Base-by-base conservation (phyloP, 495 filamentous ascomycete genomes). In the Tetracladium setigerum region DNA sequence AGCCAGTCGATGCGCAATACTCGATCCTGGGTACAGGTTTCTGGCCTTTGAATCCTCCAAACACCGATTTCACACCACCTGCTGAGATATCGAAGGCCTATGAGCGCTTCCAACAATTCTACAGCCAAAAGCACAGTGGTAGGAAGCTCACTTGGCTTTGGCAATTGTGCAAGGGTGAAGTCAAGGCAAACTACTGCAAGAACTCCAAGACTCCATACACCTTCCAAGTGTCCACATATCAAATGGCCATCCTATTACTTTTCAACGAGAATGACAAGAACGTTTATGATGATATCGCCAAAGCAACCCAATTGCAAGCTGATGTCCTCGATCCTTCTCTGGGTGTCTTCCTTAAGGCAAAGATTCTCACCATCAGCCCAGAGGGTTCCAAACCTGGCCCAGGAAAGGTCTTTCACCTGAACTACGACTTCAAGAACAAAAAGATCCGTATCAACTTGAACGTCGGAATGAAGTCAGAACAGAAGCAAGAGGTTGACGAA, bases 61-160 rank as follows among this genome's bases (percentile, higher is more conserved):
- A 73, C 18, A 96, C 89, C 1, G 75, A 81, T 13, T 97, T 97
- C 72, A 79, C 81, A 44, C 86, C 90, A 12, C 94, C 92, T 8
- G 70, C 81, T 4, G 84, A 88, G 54, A 87, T 99, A 47, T 74
- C 83, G 54, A 81, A 86, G 54, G 91, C 92, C 7, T 86, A 88
- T 59, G 87, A 95, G 48, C 79, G 82, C 9, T 99, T 99, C 67
- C 73, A 84, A 35, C 82, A 76, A 40, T 99, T 94, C 63, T 99
- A 99, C 68, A 84, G 82, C 64, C 80, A 87, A 63, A 99, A 97
- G 73, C 92, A 99, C 62, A 91, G 79, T 49, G 92, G 92, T 35
- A 85, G 92, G 43, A 98, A 96, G 69, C 74, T 98, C 18, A 95
- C 89, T 15, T 98, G 92, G 92, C 68, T 98, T 19, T 98, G 92